These are phyloP conservation scores for Pseudomonodictys pantanalensis DNA, from an alignment of 495 filamentous ascomycete species.

Conservation along the genomic window DNA sequence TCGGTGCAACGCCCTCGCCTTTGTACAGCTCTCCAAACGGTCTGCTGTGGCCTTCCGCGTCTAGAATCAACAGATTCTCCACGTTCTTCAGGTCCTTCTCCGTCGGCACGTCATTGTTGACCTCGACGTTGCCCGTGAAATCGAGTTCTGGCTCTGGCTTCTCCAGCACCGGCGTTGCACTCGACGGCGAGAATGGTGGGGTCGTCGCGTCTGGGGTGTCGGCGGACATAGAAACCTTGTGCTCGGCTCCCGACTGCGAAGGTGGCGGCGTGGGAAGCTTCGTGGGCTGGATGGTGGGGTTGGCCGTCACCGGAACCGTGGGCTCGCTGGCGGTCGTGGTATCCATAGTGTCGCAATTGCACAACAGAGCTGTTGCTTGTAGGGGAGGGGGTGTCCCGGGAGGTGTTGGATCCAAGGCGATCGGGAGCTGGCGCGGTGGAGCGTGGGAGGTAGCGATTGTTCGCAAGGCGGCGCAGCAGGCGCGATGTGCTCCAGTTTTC, in stretches of 20 bases:
- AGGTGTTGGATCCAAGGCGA: too few relatives aligned
- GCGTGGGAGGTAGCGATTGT: too few relatives aligned
- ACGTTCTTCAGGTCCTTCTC: slow-evolving; percentile 21
- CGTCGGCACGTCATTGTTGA: slow-evolving; percentile 29
- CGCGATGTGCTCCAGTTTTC: too few relatives aligned
- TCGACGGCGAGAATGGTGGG: slow-evolving; percentile 18
- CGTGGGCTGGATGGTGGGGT: background rate
- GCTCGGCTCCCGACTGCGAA: background rate
- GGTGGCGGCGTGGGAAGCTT: slow-evolving; percentile 6
- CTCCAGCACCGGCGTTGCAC: slow-evolving; percentile 23
- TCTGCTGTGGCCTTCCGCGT: slow-evolving; percentile 57
- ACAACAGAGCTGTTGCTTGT: too few relatives aligned
- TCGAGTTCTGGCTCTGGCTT: slow-evolving; percentile 18
- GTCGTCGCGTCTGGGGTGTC: background rate
- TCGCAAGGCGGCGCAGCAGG: too few relatives aligned
- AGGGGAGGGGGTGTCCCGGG: too few relatives aligned
- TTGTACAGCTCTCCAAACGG: slow-evolving; percentile 69
- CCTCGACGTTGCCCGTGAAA: slow-evolving; percentile 30
- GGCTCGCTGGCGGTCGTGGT: too few relatives aligned
- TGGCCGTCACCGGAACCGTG: too few relatives aligned
- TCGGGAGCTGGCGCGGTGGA: too few relatives aligned
- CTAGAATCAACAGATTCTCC: slow-evolving; percentile 58
- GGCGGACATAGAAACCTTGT: slow-evolving; percentile 15
- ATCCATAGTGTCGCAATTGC: too few relatives aligned
- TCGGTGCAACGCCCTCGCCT: slow-evolving; percentile 39